Base-by-base conservation (phyloP, 129 eudicot species). In the Chrysanthemum seticuspe region DNA sequence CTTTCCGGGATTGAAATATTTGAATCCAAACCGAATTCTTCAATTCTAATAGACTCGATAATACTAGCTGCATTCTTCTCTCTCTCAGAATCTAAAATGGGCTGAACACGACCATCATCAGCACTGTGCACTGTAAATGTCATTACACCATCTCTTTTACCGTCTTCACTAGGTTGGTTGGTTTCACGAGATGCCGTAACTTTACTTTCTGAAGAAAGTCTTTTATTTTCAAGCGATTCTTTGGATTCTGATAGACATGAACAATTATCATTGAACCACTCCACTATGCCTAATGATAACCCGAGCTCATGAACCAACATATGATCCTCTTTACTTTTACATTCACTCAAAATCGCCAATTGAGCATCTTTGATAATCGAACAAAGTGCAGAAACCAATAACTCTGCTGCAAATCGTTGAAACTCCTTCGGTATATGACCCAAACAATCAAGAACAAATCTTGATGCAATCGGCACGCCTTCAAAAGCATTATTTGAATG, bases 11-110 rank as follows among this genome's bases (percentile, higher is more conserved):
- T 76, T 48, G 91, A 81, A 25, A 86, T 76, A 80, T 78, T 69
- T 16, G 87, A 81, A 68, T 85, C 90, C 34, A 94, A 77, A 80
- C 98, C 98, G 55, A 94, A 90, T 83, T 94, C 98, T 71, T 94
- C 96, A 29, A 76, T 68, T 81, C 96, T 83, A 67, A 94, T 94
- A 48, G 97, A 80, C 79, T 90, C 89, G 59, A 94, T 78, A 58
- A 94, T 72, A 15, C 52, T 63, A 69, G 69, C 79, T 9, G 98
- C 82, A 61, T 77, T 78, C n/a, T 50, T 67, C 19, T 73, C 83
- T 50, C 55, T 59, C n/a, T 67, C 85, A 60, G 58, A 12, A 25
- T 64, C 83, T 47, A 76, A 15, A 10, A 76, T 45, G 29, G 44
- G 78, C 36, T 19, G 72, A 16, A 71, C 47, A 47, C 71, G 14